Evolutionary conservation across 1,284 basidiomycete genomes (phyloP).

Genomic region (Phellinidium pouzarii): DNA sequence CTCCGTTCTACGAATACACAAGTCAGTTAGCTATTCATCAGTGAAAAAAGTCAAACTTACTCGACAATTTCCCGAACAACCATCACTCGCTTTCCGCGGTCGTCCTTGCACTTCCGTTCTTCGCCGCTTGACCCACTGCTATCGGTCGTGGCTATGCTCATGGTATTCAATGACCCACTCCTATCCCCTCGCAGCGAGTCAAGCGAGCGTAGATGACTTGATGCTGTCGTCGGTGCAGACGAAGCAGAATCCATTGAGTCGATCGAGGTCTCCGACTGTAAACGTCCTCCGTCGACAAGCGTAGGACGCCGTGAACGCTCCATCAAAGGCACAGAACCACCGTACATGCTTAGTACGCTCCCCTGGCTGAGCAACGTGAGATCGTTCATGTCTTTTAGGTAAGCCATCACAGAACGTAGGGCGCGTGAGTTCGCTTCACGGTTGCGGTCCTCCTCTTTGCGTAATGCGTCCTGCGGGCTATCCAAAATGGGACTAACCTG

Average conservation of each 20-base stretch:
- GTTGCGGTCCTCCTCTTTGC: slow-evolving; percentile 62
- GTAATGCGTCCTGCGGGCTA: slow-evolving; percentile 39
- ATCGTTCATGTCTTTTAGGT: slow-evolving; percentile 92
- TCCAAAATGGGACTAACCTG: slow-evolving; percentile 42
- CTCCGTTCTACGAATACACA: slow-evolving; percentile 63
- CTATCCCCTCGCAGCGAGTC: slow-evolving; percentile 54
- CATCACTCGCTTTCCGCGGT: slow-evolving; percentile 71
- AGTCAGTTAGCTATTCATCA: slow-evolving; percentile 14
- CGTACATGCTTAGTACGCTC: slow-evolving; percentile 49
- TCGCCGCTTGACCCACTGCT: slow-evolving; percentile 56
- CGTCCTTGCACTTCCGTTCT: slow-evolving; percentile 84
- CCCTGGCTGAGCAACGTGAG: slow-evolving; percentile 53
- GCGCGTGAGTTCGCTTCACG: slow-evolving; percentile 69
- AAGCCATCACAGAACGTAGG: slow-evolving; percentile 87
- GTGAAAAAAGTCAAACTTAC: slow-evolving; percentile 39
- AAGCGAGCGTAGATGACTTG: slow-evolving; percentile 52
- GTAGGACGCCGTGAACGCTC: slow-evolving; percentile 59
- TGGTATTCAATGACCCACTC: slow-evolving; percentile 54
- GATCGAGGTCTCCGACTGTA: slow-evolving; percentile 38
- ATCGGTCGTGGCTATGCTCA: slow-evolving; percentile 69
- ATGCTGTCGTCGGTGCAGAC: slow-evolving; percentile 30
- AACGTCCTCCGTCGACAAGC: slow-evolving; percentile 46
- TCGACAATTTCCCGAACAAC: slow-evolving; percentile 82
- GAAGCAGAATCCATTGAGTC: slow-evolving; percentile 25
- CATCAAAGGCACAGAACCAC: slow-evolving; percentile 36